A percentile compares a stretch with the other conserved stretches of the same genome.
These are phyloP conservation scores for Microsporum canis DNA, from an alignment of 2,329 filamentous ascomycete species.

Conservation along the genomic window DNA sequence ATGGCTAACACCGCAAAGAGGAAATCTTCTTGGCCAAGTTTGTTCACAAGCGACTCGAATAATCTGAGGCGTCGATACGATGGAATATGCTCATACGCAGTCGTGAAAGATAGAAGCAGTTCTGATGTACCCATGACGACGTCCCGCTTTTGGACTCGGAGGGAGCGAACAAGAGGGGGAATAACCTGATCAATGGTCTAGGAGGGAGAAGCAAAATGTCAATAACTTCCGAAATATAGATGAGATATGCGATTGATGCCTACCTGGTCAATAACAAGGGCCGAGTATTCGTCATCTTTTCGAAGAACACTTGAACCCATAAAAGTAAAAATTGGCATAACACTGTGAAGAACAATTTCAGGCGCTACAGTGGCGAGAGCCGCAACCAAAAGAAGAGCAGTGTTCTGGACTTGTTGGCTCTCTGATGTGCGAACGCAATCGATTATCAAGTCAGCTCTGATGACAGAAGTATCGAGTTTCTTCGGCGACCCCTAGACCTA, in stretches of 20 bases:
- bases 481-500: slow-evolving; percentile 14
- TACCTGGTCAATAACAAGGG: slow-evolving; percentile 75
- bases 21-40: slow-evolving; percentile 75
- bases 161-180: slow-evolving; percentile 74
- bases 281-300: slow-evolving; percentile 93
- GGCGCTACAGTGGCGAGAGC: slow-evolving; percentile 77
- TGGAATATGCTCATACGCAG: slow-evolving; percentile 92
- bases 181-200: slow-evolving; percentile 87
- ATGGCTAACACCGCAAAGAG: slow-evolving; percentile 79
- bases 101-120: slow-evolving; percentile 87
- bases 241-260: neutral
- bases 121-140: slow-evolving; percentile 73
- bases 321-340: slow-evolving; percentile 99
- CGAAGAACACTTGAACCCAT: slow-evolving; percentile 86
- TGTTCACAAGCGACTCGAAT: slow-evolving; percentile 74
- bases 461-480: slow-evolving; percentile 63
- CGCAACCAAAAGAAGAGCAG: slow-evolving; percentile 76
- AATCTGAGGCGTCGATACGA: slow-evolving; percentile 69
- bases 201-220: neutral
- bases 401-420: slow-evolving; percentile 88
- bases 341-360: slow-evolving; percentile 83
- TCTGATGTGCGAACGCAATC: slow-evolving; percentile 87
- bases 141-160: slow-evolving; percentile 66
- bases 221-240: neutral
- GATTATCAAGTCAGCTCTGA: slow-evolving; percentile 81